Conservation (phyloP, 2,329 filamentous ascomycete genomes). For the Epichloe sibirici region DNA sequence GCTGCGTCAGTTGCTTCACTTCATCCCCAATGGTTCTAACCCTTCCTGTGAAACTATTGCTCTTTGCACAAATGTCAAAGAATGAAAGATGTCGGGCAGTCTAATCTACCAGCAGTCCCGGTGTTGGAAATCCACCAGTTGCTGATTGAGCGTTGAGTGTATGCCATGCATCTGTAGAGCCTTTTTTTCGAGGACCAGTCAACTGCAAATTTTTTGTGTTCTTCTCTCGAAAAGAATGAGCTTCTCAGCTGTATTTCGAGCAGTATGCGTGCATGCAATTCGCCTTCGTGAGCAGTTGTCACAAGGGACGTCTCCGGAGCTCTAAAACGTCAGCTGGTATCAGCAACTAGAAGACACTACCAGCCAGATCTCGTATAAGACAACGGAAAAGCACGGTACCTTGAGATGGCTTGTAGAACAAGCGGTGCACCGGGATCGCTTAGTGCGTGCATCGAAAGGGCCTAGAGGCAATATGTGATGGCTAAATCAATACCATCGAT, state of each 20-base stretch:
- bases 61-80: slow-evolving; percentile 17
- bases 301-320: slow-evolving; percentile 21
- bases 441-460: slow-evolving; percentile 19
- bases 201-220: slow-evolving; percentile 4
- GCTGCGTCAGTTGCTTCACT: slow-evolving; percentile 10
- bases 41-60: slow-evolving; percentile 16
- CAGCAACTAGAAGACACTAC: background rate
- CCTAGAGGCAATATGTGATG: too few species aligned
- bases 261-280: slow-evolving; percentile 13
- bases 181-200: background rate
- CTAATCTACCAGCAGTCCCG: slow-evolving; percentile 8
- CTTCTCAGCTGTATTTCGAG: background rate
- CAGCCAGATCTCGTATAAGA: background rate
- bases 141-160: background rate
- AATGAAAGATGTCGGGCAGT: background rate
- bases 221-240: slow-evolving; percentile 14
- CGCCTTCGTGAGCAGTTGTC: slow-evolving; percentile 16
- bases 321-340: slow-evolving; percentile 8
- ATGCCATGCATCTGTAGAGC: background rate
- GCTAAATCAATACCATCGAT: too few species aligned
- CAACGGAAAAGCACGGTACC: slow-evolving; percentile 9
- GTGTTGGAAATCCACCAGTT: background rate
- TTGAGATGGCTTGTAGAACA: slow-evolving; percentile 23
- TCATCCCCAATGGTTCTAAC: slow-evolving; percentile 9
- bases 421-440: slow-evolving; percentile 18